Evolutionary conservation across 1,284 basidiomycete genomes (phyloP), one percentile per base, ranked within the genome.

Genomic region (Pyrrhoderma noxium): DNA sequence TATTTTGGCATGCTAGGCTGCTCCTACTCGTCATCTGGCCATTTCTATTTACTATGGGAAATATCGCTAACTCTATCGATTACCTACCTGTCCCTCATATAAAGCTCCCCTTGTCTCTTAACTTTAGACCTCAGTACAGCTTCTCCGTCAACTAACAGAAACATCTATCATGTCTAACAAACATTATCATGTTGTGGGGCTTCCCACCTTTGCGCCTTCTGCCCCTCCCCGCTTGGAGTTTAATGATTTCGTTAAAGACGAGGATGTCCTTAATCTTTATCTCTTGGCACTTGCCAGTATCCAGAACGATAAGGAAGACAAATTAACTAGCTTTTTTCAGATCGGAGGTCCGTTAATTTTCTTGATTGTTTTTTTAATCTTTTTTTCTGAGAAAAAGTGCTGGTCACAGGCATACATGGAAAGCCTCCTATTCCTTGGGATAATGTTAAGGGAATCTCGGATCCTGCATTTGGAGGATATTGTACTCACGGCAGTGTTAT

Each of bases 401-500:
- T 19, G 35, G 18, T 8, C 21, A 18, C 16, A 25, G 72, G 73
- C n/a, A 77, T 77, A 48, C 75, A 77, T 53, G 76, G 75, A 3
- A 57, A 72, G 11, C 76, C 76, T 0, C 71, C 66, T 50, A 59
- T 62, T 8, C 57, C 61, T 2, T 77, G 73, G 73, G 65, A 73
- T 47, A 69, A 64, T 8, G 63, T 67, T 16, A 66, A 64, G 2
- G 59, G 65, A 11, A 54, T 53, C 1, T 45, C 55, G 13, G 52
- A 59, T 3, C 56, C 61, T 11, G 56, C 60, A 14, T 70, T 64
- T 64, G 62, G 65, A 8, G 75, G 74, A 1, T 77, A 77, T 56
- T 77, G 75, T 53, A 70, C 68, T 16, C 76, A 77, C 58, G 73
- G 71, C 9, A 70, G 67, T 7, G 66, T 72, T 11, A 61, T 76